phyloP scores from a whole-genome alignment of 2,329 filamentous ascomycete species.

The Chrysoporthe cubensis region DNA sequence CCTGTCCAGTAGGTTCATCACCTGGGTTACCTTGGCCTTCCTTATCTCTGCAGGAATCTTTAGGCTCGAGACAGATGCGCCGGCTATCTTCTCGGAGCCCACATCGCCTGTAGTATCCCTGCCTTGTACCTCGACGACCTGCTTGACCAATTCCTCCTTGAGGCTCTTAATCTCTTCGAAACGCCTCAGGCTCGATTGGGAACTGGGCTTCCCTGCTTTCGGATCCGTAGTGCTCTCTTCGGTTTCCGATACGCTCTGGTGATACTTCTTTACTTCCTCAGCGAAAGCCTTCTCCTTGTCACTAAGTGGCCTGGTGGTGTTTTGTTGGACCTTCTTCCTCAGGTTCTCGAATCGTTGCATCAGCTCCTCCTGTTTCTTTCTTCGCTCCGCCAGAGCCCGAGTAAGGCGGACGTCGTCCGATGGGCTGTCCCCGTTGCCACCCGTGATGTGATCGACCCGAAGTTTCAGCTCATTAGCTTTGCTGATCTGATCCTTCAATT shows the following conservation, averaged over 20 bases:
- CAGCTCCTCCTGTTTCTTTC: conserved; percentile 60
- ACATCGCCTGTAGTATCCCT: conserved; percentile 36
- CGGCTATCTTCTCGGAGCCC: conserved; percentile 31
- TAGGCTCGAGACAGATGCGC: conserved; percentile 46
- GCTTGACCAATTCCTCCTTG: conserved; percentile 55
- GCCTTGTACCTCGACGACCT: conserved; percentile 49
- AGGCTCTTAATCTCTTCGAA: conserved; percentile 60
- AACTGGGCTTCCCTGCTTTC: conserved; percentile 36
- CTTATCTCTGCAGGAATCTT: conserved; percentile 64
- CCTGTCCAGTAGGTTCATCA: conserved; percentile 65
- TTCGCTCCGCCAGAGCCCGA: conserved; percentile 58
- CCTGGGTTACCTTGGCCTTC: conserved; percentile 65
- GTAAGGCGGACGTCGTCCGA: conserved; percentile 62
- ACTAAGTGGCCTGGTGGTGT: conserved; percentile 57
- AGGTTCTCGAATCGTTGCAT: conserved; percentile 63
- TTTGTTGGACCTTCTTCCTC: conserved; percentile 53
- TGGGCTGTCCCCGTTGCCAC: conserved; percentile 59
- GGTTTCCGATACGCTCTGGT: conserved; percentile 46
- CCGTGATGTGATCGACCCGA: conserved; percentile 69
- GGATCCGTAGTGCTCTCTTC: conserved; percentile 37
- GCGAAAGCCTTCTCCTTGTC: conserved; percentile 63
- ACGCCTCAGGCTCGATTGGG: conserved; percentile 59
- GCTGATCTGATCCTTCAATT: conserved; percentile 69
- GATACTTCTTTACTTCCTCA: conserved; percentile 45
- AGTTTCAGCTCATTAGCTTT: conserved; percentile 68